Evolutionary conservation across 352 stramenopile genomes (phyloP).

Genomic region (Phytophthora hibernalis): DNA sequence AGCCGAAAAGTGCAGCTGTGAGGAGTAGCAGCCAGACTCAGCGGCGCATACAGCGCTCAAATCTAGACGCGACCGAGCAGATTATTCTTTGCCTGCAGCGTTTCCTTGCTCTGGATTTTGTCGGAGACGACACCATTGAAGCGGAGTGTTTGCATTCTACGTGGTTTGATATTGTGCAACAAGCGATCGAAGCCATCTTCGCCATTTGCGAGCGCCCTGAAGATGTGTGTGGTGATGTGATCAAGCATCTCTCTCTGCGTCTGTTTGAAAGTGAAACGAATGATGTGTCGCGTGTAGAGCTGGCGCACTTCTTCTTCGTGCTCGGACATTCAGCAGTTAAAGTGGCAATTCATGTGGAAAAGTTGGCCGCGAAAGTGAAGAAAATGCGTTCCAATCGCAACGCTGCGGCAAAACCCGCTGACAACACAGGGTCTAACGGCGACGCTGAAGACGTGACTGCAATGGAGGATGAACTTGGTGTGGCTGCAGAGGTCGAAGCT

Average conservation of each 20-base stretch:
- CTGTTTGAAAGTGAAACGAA: slow-evolving; percentile 75
- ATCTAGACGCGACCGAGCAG: slow-evolving; percentile 88
- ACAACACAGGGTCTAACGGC: slow-evolving; percentile 32
- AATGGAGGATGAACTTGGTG: slow-evolving; percentile 94
- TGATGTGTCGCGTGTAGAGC: slow-evolving; percentile 68
- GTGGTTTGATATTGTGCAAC: slow-evolving; percentile 94
- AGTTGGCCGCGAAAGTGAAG: slow-evolving; percentile 85
- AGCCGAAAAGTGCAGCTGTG: slow-evolving; percentile 43
- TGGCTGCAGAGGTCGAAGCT: slow-evolving; percentile 90
- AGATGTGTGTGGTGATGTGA: slow-evolving; percentile 75
- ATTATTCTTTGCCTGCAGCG: slow-evolving; percentile 90
- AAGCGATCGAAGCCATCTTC: slow-evolving; percentile 94
- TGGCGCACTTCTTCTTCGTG: slow-evolving; percentile 96
- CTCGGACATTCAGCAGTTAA: slow-evolving; percentile 95
- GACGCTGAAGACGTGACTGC: slow-evolving; percentile 75
- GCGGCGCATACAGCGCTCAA: slow-evolving; percentile 70
- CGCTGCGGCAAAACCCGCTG: slow-evolving; percentile 32
- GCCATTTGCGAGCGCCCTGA: slow-evolving; percentile 91
- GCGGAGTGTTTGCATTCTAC: slow-evolving; percentile 52
- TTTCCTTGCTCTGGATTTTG: slow-evolving; percentile 90
- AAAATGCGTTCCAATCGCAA: slow-evolving; percentile 80
- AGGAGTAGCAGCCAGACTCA: slow-evolving; percentile 52
- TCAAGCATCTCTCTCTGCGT: slow-evolving; percentile 66
- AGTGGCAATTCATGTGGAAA: slow-evolving; percentile 95
- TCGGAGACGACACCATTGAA: slow-evolving; percentile 64